Conservation (phyloP, 2,329 filamentous ascomycete species). For the Xylariaceae sp. region DNA sequence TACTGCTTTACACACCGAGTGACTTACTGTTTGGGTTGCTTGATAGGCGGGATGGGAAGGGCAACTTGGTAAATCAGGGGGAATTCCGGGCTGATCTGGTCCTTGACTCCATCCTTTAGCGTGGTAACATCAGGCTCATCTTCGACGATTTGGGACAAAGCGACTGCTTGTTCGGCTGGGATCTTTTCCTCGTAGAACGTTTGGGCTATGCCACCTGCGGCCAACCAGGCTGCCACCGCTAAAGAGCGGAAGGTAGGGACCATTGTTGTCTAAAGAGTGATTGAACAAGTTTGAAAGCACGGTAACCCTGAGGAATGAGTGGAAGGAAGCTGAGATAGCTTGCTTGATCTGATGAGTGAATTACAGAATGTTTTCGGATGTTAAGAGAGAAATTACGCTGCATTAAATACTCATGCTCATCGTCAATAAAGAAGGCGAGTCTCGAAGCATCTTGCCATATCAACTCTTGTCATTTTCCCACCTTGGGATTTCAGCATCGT, state of each 20-base stretch:
- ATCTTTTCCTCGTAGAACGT: slow-evolving; percentile 17
- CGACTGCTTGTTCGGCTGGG: slow-evolving; percentile 20
- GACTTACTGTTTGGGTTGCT: slow-evolving; percentile 40
- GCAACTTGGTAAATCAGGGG: slow-evolving; percentile 23
- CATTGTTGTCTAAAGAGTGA: slow-evolving; percentile 11
- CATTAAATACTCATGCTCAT: slow-evolving; percentile 7
- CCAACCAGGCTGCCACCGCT: slow-evolving; percentile 17
- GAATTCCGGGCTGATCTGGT: slow-evolving; percentile 9
- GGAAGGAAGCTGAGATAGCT: neutral
- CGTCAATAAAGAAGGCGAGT: neutral
- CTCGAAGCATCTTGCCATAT: too few species aligned
- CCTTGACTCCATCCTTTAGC: neutral
- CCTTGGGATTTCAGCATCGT: neutral
- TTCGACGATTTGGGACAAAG: slow-evolving; percentile 20
- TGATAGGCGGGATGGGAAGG: slow-evolving; percentile 44
- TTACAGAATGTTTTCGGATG: too few species aligned
- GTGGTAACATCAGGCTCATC: slow-evolving; percentile 17
- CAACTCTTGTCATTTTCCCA: neutral
- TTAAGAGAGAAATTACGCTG: too few species aligned
- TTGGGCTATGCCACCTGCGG: slow-evolving; percentile 13
- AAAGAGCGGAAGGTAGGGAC: slow-evolving; percentile 16
- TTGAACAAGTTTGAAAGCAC: too few species aligned
- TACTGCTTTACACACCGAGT: neutral
- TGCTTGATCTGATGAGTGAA: too few species aligned
- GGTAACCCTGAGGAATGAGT: neutral